Evolutionary conservation across 805 yeast species (phyloP).

Genomic region (Ogataea naganishii): DNA sequence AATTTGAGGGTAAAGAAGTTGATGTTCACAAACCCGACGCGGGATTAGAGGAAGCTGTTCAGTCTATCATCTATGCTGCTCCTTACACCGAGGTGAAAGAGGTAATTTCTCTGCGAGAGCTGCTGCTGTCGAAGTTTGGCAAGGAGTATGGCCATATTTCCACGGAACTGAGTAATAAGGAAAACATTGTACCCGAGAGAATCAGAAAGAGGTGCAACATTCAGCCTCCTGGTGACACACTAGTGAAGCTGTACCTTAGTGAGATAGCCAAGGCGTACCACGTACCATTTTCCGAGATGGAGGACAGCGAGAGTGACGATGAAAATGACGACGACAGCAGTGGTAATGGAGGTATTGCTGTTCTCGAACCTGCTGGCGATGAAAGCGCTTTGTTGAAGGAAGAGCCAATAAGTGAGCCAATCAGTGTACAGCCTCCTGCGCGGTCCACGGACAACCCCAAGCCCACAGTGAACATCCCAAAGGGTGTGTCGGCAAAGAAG

Average conservation of each 20-base stretch:
- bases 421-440: conserved; percentile 32
- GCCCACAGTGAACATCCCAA: conserved; percentile 30
- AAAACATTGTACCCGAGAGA: conserved; percentile 55
- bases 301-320: conserved; percentile 17
- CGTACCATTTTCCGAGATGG: conserved; percentile 50
- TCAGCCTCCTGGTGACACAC: conserved; percentile 54
- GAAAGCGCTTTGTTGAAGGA: conserved; percentile 9
- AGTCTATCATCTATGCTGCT: conserved; percentile 59
- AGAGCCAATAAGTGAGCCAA: conserved; percentile 27
- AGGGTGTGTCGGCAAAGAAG: conserved; percentile 26
- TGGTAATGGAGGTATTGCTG: conserved; percentile 18
- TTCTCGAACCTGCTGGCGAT: conserved; percentile 15
- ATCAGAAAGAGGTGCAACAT: conserved; percentile 53
- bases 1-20: not conserved
- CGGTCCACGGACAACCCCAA: conserved; percentile 30
- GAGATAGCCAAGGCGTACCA: conserved; percentile 79
- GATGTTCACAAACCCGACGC: conserved; percentile 31
- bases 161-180: conserved; percentile 32
- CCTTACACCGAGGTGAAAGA: conserved; percentile 74
- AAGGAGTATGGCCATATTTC: conserved; percentile 54
- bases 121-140: conserved; percentile 57
- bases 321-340: conserved; percentile 19
- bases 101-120: conserved; percentile 48
- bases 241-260: conserved; percentile 61
- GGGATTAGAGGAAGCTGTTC: conserved; percentile 69